Evolutionary conservation across 2,329 filamentous ascomycete species (phyloP).

Genomic region (Fusarium chlamydosporum): DNA sequence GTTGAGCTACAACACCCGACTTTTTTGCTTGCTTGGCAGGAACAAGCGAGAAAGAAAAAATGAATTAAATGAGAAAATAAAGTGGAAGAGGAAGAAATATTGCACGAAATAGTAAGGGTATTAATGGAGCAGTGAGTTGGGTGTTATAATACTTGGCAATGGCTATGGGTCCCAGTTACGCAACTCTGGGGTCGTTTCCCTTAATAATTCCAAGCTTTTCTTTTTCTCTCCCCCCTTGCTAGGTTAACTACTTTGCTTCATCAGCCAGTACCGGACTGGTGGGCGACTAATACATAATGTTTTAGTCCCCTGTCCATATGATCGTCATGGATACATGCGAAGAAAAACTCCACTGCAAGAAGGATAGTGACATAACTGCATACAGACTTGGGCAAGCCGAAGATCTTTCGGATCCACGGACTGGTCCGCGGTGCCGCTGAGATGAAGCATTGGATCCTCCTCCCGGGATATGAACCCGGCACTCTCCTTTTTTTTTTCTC

Average conservation of each 20-base stretch:
- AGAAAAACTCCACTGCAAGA: slow-evolving; percentile 12
- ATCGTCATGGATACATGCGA: slow-evolving; percentile 11
- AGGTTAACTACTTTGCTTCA: background rate
- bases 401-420: slow-evolving; percentile 21
- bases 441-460: too few species aligned
- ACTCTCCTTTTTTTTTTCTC: background rate
- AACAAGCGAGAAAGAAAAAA: background rate
- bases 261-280: background rate
- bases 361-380: slow-evolving; percentile 10
- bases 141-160: slow-evolving; percentile 23
- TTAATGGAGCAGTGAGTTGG: background rate
- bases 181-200: slow-evolving; percentile 2
- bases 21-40: slow-evolving; percentile 11
- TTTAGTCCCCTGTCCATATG: slow-evolving; percentile 1
- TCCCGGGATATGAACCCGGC: slow-evolving; percentile 15
- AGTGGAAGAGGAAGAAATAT: background rate
- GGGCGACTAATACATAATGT: slow-evolving; percentile 1
- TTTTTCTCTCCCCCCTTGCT: background rate
- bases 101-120: slow-evolving; percentile 6
- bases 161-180: slow-evolving; percentile 35
- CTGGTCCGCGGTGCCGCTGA: slow-evolving; percentile 7
- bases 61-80: background rate
- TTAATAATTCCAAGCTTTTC: slow-evolving; percentile 29
- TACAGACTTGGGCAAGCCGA: background rate
- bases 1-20: slow-evolving; percentile 6